phyloP scores from a whole-genome alignment of 371 early-diverging fungal genomes.

The Mucor piriformis region DNA sequence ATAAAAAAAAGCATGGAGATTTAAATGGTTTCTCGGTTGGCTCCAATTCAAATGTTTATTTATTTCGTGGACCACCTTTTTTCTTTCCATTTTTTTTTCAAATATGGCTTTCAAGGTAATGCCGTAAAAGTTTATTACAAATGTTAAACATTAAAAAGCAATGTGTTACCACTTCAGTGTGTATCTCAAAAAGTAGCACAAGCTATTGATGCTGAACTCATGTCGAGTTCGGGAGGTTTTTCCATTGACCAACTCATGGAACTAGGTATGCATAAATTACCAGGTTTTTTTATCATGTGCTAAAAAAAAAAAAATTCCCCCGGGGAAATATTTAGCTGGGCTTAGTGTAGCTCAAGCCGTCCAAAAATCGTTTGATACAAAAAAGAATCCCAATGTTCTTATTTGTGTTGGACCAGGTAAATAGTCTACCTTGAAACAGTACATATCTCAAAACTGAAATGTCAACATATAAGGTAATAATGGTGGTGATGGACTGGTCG shows the following conservation, averaged over 20 bases:
- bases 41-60: background rate
- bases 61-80: too few species aligned
- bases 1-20: background rate
- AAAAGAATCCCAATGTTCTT: constrained; percentile 58
- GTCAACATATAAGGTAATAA: constrained; percentile 66
- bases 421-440: background rate
- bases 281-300: background rate
- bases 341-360: constrained; percentile 88
- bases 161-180: constrained; percentile 45
- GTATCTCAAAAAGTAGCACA: constrained; percentile 80
- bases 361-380: constrained; percentile 64
- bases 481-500: constrained; percentile 94
- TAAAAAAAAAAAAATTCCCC: background rate
- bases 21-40: background rate
- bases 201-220: constrained; percentile 82
- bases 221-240: constrained; percentile 83
- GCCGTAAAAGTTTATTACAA: background rate
- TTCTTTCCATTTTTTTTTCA: background rate
- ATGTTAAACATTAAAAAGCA: background rate
- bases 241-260: constrained; percentile 90
- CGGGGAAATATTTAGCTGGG: constrained; percentile 65
- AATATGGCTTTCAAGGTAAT: background rate
- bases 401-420: constrained; percentile 83
- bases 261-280: constrained; percentile 42
- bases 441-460: background rate